Conservation (phyloP, 768 basidiomycete species). For the Podaxis sp. region DNA sequence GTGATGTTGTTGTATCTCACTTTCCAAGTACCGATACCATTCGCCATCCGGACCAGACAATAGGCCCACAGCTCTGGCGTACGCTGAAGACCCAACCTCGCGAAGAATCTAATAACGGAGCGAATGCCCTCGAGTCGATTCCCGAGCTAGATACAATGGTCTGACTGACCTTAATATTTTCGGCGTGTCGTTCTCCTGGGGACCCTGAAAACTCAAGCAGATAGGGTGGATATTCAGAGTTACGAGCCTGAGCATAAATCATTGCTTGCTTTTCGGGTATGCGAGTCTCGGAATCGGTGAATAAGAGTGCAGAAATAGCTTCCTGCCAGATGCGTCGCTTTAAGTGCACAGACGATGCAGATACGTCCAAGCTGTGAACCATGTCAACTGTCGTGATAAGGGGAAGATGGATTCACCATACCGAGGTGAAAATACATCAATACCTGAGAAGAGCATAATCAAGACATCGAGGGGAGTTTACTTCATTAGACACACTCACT, state of each 20-base stretch:
- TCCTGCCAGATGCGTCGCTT: constrained; percentile 82
- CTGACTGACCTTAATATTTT: constrained; percentile 67
- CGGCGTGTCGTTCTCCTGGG: constrained; percentile 70
- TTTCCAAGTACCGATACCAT: constrained; percentile 47
- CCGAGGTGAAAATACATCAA: constrained; percentile 82
- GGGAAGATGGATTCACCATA: constrained; percentile 20
- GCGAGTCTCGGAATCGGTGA: constrained; percentile 55
- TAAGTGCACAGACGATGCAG: constrained; percentile 56
- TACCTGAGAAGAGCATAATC: constrained; percentile 39
- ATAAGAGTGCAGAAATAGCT: constrained; percentile 62
- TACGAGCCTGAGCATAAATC: constrained; percentile 55
- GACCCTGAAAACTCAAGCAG: constrained; percentile 62
- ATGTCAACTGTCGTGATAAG: background rate
- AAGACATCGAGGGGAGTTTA: background rate
- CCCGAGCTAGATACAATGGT: background rate
- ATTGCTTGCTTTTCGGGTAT: constrained; percentile 62
- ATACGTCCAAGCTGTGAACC: constrained; percentile 52
- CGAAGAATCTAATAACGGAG: constrained; percentile 56
- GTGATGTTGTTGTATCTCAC: constrained; percentile 53
- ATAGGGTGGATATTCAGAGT: constrained; percentile 67
- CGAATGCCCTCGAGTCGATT: background rate
- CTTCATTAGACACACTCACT: constrained; percentile 42
- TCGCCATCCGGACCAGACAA: constrained; percentile 45
- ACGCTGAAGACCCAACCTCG: constrained; percentile 60
- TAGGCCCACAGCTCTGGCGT: constrained; percentile 51